Evolutionary conservation across 345 rosid species (phyloP), one percentile per base, ranked within the genome.

Genomic region (Heritiera fomes): DNA sequence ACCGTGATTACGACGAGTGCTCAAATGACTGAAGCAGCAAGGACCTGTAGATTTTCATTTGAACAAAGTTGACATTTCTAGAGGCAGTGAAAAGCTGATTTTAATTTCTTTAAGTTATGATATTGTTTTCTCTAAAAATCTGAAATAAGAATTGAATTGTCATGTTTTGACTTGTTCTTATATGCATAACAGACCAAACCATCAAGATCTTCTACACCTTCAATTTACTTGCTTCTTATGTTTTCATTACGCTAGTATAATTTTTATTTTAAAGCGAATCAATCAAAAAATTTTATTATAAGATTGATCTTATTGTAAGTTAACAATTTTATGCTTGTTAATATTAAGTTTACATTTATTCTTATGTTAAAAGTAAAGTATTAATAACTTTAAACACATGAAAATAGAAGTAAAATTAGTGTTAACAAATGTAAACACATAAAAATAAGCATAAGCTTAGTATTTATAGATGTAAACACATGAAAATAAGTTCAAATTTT

Each of bases 21-120:
- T 76, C 80, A 53, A 30, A 79, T 70, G 81, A 76, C 79, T 43
- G 87, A 84, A 66, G 87, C 63, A 70, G 80, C 79, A 73, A 72
- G 50, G 45, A 17, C 23, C 69, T 69, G 20, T 65, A 55, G 81
- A 71, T 65, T 68, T 66, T 75, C 62, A 43, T 72, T 61, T 73
- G 41, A 23, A 80, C 76, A 77, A 74, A 46, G 52, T 78, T 53
- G 23, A 9, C 23, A 34, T 50, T 61, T 20, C 14, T 75, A 75
- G 41, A 56, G 8, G 55, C 52, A 43, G 13, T 59, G 30, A 20
- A 34, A 34, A 46, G 53, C 67, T 15, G 60, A 61, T 23, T 60
- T 61, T 61, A 45, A 20, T 75, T 75, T 43, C 8, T 59, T 7
- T 40, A 60, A 28, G 41, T 15, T 20, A 47, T 45, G 41, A 43